A percentile compares a stretch with the other conserved stretches of the same genome.
phyloP scores from a whole-genome alignment of 768 basidiomycete species.

The Hirschioporus abietinus region DNA sequence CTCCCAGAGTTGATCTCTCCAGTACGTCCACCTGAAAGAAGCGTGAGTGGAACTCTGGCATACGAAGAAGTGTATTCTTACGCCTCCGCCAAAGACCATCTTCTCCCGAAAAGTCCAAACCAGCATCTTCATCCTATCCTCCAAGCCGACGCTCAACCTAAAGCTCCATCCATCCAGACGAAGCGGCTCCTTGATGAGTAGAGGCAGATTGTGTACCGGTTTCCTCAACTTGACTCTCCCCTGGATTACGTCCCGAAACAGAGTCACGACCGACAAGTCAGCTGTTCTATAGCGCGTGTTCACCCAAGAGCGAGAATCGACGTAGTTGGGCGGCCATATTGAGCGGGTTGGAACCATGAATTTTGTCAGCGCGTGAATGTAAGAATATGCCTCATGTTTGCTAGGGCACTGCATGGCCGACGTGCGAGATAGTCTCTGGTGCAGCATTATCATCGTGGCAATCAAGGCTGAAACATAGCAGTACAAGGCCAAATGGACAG shows the following conservation, averaged over 20 bases:
- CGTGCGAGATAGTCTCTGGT: not conserved
- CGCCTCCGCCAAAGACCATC: conserved; percentile 8
- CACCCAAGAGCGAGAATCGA: conserved; percentile 22
- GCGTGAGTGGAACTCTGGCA: conserved; percentile 3
- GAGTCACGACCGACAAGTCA: conserved; percentile 26
- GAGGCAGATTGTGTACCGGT: conserved; percentile 28
- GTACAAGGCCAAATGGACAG: too few species aligned
- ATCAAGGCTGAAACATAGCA: too few species aligned
- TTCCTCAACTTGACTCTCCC: conserved; percentile 44
- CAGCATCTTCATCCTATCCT: conserved; percentile 30
- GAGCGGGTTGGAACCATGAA: conserved; percentile 39
- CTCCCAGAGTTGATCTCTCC: not conserved
- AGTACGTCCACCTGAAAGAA: conserved; percentile 1
- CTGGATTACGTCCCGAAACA: conserved; percentile 29
- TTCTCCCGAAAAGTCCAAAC: conserved; percentile 30
- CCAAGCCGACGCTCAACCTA: conserved; percentile 25
- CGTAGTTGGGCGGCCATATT: conserved; percentile 39
- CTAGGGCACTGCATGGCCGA: not conserved
- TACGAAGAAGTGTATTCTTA: not conserved
- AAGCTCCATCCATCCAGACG: conserved; percentile 35
- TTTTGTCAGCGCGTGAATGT: conserved; percentile 32
- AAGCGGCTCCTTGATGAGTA: conserved; percentile 30
- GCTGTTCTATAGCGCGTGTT: conserved; percentile 10
- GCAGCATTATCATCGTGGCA: too few species aligned
- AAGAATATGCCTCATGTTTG: not conserved